Base-by-base conservation (phyloP, 139 green algal species). In the Micractinium conductrix region DNA sequence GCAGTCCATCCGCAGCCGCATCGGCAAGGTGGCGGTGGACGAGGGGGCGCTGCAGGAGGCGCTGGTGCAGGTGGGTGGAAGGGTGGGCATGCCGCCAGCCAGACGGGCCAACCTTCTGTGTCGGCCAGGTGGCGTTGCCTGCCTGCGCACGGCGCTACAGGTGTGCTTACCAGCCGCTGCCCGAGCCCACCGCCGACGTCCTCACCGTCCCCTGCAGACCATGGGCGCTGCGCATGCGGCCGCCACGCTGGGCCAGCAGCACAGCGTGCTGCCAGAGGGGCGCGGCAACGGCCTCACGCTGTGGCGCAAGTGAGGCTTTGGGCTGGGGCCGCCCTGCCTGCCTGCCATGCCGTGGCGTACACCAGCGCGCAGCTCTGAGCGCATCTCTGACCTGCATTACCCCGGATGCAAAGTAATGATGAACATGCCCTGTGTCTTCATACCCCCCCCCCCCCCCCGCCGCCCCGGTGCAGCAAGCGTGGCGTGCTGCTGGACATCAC, bases 401-500 rank as follows among this genome's bases (percentile, higher is more conserved):
- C n/a, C n/a, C n/a, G n/a, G n/a, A n/a, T n/a, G n/a, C n/a, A n/a
- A n/a, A n/a, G n/a, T n/a, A n/a, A n/a, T n/a, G n/a, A n/a, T n/a
- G n/a, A n/a, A n/a, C n/a, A n/a, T 65, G 73, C 37, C 24, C 9
- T n/a, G 74, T 48, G 74, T 58, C 73, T 42, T 42, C 14, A 12
- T 22, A 28, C 38, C n/a, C 4, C 26, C 43, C 22, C 19, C 4
- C 43, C 38, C n/a, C 4, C 26, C 43, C 22, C 19, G 2, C 68
- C 68, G 1, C 74, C 17, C 33, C 35, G 55, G 21, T 81, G 78
- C 78, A 50, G 76, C 58, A 82, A 82, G n/a, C 84, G 93, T 2
- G 94, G 94, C 24, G 85, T 94, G 67, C 74, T 86, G 28, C 91
- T 98, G 69, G 93, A 97, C 89, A 93, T 97, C 73, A 91, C 85